Percentiles rank a stretch among this genome's conserved stretches.
Conservation (phyloP, 2,329 filamentous ascomycete genomes). For the Fusarium luffae region DNA sequence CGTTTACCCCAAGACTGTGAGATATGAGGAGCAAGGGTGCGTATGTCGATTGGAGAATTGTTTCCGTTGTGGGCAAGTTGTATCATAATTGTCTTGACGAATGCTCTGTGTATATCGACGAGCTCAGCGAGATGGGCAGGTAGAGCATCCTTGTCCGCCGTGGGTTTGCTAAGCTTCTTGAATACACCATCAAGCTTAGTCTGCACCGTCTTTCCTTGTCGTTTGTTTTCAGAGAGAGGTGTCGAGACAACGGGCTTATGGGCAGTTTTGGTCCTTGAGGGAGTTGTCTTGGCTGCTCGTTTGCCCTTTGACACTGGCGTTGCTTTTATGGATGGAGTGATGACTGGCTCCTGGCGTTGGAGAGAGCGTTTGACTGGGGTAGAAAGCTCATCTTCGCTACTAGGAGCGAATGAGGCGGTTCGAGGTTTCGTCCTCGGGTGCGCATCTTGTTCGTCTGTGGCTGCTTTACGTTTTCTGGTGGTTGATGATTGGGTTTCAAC, state of each 20-base stretch:
- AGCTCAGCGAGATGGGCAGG: conserved; percentile 68
- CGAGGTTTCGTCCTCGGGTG: conserved; percentile 41
- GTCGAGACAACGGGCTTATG: conserved; percentile 50
- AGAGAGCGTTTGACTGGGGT: conserved; percentile 45
- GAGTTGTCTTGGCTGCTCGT: conserved; percentile 45
- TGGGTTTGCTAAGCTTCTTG: conserved; percentile 48
- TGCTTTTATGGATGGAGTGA: conserved; percentile 8
- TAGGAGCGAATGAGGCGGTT: conserved; percentile 50
- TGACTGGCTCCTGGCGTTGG: conserved; percentile 42
- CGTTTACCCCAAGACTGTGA: conserved; percentile 79
- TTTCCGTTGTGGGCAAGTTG: conserved; percentile 76
- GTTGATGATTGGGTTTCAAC: conserved; percentile 37
- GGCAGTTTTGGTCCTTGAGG: conserved; percentile 45
- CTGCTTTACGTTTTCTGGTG: conserved; percentile 55
- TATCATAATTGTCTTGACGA: conserved; percentile 74
- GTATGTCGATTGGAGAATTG: conserved; percentile 71
- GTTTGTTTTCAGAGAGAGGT: conserved; percentile 47
- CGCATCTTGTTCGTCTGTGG: conserved; percentile 43
- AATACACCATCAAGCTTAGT: conserved; percentile 56
- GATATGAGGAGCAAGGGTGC: conserved; percentile 69
- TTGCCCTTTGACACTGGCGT: conserved; percentile 46
- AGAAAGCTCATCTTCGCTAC: conserved; percentile 48
- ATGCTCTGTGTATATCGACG: conserved; percentile 71
- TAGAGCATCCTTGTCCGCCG: conserved; percentile 48
- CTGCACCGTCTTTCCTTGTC: conserved; percentile 46